A percentile compares a stretch with the other conserved stretches of the same genome.
Conservation (phyloP, 1,139 yeast species). For the Yamadazyma kanchanaburiensis region DNA sequence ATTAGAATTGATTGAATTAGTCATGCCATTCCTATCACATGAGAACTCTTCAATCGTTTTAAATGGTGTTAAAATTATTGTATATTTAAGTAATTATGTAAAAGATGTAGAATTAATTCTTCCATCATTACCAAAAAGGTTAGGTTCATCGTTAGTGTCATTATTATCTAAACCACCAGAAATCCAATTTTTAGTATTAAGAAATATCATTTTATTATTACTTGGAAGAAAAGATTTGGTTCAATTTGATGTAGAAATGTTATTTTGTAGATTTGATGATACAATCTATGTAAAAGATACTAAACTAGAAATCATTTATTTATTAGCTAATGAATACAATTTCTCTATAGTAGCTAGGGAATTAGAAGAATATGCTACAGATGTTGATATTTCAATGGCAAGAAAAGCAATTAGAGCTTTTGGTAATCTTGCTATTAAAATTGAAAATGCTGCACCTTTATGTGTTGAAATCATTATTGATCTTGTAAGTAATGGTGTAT, state of each 20-base stretch:
- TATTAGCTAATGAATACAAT: conserved; percentile 67
- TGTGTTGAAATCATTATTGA: conserved; percentile 66
- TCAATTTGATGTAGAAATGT: conserved; percentile 66
- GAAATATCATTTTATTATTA: conserved; percentile 76
- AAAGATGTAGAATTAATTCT: conserved; percentile 36
- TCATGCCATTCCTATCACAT: conserved; percentile 74
- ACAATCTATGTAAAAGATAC: conserved; percentile 89
- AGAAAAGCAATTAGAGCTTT: conserved; percentile 86
- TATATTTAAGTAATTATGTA: conserved; percentile 72
- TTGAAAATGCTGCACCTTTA: conserved; percentile 50
- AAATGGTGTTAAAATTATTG: conserved; percentile 68
- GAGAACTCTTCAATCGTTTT: conserved; percentile 80
- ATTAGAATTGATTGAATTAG: conserved; percentile 59
- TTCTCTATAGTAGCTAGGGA: conserved; percentile 66
- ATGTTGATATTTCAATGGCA: conserved; percentile 81
- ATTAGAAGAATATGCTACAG: conserved; percentile 81
- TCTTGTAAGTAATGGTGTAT: conserved; percentile 61
- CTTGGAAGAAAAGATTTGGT: conserved; percentile 64
- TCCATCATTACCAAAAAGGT: conserved; percentile 54
- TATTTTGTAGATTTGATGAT: conserved; percentile 81
- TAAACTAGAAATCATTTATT: conserved; percentile 79
- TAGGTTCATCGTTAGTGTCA: conserved; percentile 72
- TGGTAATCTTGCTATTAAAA: conserved; percentile 82
- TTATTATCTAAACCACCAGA: conserved; percentile 78
- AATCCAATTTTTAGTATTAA: conserved; percentile 73